Base-by-base conservation (phyloP, 805 yeast genomes). In the Priceomyces haplophilus region DNA sequence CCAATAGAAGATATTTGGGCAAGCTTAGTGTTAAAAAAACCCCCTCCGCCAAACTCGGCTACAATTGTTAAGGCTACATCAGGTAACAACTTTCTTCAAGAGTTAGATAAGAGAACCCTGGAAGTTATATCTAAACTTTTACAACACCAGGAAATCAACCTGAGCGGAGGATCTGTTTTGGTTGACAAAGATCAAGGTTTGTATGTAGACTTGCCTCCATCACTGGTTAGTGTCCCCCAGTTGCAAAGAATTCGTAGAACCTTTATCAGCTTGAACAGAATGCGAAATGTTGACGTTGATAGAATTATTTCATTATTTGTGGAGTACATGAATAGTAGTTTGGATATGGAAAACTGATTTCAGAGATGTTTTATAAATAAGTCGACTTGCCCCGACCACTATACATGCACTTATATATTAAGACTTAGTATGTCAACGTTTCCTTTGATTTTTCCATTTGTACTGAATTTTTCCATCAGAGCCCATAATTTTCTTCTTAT, bases 391-490 rank as follows among this genome's bases (percentile, higher is more conserved):
- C 16, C 17, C 23, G 12, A 10, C 13, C 23, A 10, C 20, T 10
- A 32, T 6, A 32, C 23, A 32, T 32, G 23, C 19, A 32, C 13
- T 10, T 32, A 32, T 27, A 16, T 12, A 32, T 20, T 29, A 12
- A 16, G 17, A n/a, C 24, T 25, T 7, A 13, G 8, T 17, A 12
- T 11, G 4, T 53, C 53, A 77, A 47, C 72, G 60, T 64, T 85
- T 86, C 59, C 95, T 76, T 57, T 80, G 80, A 52, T 78, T 84
- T 60, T 83, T 87, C 96, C 97, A 91, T 67, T 88, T 88, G 68
- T 78, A 93, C 2, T 75, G 72, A 0, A 78, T 77, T 43, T 77
- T 76, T 3, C 98, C 98, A 25, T 79, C 75, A 12, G 74, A 67
- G 43, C 75, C 84, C 2, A 75, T 71, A 4, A 84, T 61, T 69